These are phyloP conservation scores for Termitomyces sp. DNA, from an alignment of 768 basidiomycete species.

Conservation along the genomic window DNA sequence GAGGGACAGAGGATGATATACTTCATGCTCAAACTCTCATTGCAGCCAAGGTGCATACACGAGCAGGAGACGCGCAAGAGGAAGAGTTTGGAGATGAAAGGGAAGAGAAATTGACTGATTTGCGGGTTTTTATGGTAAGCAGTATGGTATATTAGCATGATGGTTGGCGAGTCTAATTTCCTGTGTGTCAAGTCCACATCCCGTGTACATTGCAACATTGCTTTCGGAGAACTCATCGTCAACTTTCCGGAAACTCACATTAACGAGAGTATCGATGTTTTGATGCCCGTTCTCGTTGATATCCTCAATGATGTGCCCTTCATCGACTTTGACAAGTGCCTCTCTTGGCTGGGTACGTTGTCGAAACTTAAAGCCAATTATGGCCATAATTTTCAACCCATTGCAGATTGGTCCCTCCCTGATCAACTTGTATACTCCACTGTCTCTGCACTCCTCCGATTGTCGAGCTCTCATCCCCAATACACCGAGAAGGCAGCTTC, in stretches of 20 bases:
- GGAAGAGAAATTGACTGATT: constrained; percentile 24
- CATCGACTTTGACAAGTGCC: constrained; percentile 72
- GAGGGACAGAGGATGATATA: constrained; percentile 43
- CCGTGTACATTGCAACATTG: constrained; percentile 74
- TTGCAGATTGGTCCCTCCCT: constrained; percentile 80
- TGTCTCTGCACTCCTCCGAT: constrained; percentile 67
- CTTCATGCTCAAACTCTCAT: constrained; percentile 53
- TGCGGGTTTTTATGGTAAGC: constrained; percentile 40
- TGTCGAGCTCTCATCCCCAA: constrained; percentile 52
- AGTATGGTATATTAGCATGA: constrained; percentile 1
- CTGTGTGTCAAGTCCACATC: constrained; percentile 52
- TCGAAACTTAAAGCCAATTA: not conserved
- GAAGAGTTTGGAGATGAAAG: constrained; percentile 23
- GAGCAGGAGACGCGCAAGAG: constrained; percentile 23
- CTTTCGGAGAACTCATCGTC: constrained; percentile 75
- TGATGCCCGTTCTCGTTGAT: constrained; percentile 60
- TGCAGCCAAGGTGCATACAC: constrained; percentile 55
- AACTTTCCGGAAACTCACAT: constrained; percentile 58
- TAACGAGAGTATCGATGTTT: constrained; percentile 42
- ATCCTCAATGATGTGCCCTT: constrained; percentile 70
- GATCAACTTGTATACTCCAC: constrained; percentile 82
- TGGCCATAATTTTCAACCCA: not conserved
- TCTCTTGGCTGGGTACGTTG: constrained; percentile 74
- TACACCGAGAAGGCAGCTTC: constrained; percentile 47
- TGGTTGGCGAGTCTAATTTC: constrained; percentile 1